Evolutionary conservation across 2,329 filamentous ascomycete genomes (phyloP).

Genomic region (Colletotrichum salicis): DNA sequence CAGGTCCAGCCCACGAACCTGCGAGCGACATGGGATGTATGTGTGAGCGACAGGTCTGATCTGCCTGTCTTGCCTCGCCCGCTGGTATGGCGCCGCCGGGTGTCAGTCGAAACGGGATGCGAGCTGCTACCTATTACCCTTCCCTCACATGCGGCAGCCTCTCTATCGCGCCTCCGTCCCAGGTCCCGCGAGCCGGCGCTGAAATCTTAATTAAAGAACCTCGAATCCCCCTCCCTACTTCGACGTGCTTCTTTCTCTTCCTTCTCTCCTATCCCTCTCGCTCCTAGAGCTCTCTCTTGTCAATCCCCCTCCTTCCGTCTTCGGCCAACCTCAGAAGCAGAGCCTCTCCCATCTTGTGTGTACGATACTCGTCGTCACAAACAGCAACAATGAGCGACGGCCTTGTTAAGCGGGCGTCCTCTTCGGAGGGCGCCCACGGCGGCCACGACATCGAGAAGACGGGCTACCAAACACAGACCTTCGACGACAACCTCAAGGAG

Average conservation of each 20-base stretch:
- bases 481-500: slow-evolving; percentile 38
- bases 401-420: slow-evolving; percentile 43
- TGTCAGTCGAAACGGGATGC: slow-evolving; percentile 8
- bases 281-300: slow-evolving; percentile 20
- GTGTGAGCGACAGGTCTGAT: slow-evolving; percentile 7
- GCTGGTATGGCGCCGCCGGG: background rate
- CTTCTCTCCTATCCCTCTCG: slow-evolving; percentile 21
- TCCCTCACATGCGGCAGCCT: slow-evolving; percentile 18
- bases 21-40: slow-evolving; percentile 3
- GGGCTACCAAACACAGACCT: slow-evolving; percentile 36
- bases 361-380: background rate
- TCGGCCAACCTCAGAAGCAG: background rate
- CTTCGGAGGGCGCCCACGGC: slow-evolving; percentile 39
- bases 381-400: slow-evolving; percentile 37
- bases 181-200: slow-evolving; percentile 17
- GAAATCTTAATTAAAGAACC: slow-evolving; percentile 30
- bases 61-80: background rate
- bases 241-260: background rate
- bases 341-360: slow-evolving; percentile 7
- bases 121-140: background rate
- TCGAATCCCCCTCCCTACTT: slow-evolving; percentile 1
- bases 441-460: slow-evolving; percentile 41
- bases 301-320: background rate
- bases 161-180: slow-evolving; percentile 11
- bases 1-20: slow-evolving; percentile 29